Percentiles rank a stretch among this genome's conserved stretches.
phyloP scores from a whole-genome alignment of 2,329 filamentous ascomycete species.

The Aspergillus sp. region DNA sequence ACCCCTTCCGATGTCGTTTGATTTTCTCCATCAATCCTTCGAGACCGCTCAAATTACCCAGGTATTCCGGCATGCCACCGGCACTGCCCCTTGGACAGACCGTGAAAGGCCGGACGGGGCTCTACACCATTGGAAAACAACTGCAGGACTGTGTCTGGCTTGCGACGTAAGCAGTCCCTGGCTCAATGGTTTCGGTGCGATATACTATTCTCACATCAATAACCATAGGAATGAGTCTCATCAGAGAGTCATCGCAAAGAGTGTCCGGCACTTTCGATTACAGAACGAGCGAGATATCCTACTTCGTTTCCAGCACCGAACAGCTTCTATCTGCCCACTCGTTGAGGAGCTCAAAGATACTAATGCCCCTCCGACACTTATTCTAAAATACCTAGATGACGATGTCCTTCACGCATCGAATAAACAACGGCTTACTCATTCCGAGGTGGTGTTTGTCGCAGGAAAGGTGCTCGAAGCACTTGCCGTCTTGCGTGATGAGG shows the following conservation, averaged over 20 bases:
- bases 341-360: conserved; percentile 23
- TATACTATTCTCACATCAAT: background rate
- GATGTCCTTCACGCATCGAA: conserved; percentile 19
- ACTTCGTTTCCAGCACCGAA: conserved; percentile 21
- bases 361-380: conserved; percentile 15
- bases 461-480: conserved; percentile 16
- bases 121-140: conserved; percentile 15
- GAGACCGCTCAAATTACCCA: background rate
- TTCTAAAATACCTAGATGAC: conserved; percentile 25
- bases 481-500: conserved; percentile 12
- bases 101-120: conserved; percentile 8
- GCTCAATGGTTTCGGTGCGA: too few relatives aligned
- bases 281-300: conserved; percentile 26
- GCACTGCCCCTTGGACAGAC: background rate
- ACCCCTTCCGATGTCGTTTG: too few relatives aligned
- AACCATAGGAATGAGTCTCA: conserved; percentile 12
- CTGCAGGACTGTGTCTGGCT: conserved; percentile 19
- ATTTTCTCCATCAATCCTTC: background rate
- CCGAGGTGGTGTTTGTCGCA: conserved; percentile 20
- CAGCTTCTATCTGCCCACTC: conserved; percentile 17
- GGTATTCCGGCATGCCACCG: too few relatives aligned
- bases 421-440: conserved; percentile 12
- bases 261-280: conserved; percentile 19
- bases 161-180: conserved; percentile 11
- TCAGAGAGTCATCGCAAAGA: conserved; percentile 18